Evolutionary conservation across 163 green algal species (phyloP).

Genomic region (Prototheca cutis): DNA sequence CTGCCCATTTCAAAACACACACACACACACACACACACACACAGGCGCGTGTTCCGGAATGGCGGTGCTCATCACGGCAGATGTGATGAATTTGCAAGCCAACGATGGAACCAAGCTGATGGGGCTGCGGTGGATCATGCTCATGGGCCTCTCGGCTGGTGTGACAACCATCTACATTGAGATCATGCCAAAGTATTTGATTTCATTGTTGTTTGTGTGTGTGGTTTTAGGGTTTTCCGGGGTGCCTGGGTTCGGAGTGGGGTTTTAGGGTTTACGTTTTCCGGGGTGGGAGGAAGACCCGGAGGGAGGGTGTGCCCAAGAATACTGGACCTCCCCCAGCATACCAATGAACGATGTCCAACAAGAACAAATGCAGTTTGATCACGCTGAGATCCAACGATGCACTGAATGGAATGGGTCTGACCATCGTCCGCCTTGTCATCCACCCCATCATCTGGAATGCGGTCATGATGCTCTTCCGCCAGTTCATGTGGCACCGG

Average conservation of each 20-base stretch:
- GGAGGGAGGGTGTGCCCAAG: too few species aligned
- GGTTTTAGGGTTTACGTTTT: too few species aligned
- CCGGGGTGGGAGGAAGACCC: too few species aligned
- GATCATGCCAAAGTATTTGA: slow-evolving; percentile 22
- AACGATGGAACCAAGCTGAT: slow-evolving; percentile 11
- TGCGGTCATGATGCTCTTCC: slow-evolving; percentile 19
- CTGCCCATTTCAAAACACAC: too few species aligned
- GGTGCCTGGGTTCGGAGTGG: too few species aligned
- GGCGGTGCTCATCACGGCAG: not conserved
- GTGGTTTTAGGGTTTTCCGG: too few species aligned
- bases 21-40: too few species aligned
- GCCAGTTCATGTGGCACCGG: slow-evolving; percentile 21
- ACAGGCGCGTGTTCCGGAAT: slow-evolving; percentile 1
- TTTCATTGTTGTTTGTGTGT: too few species aligned
- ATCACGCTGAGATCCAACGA: slow-evolving; percentile 16
- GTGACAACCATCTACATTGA: slow-evolving; percentile 22
- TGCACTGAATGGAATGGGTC: slow-evolving; percentile 16
- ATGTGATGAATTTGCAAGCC: slow-evolving; percentile 2
- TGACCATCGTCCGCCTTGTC: slow-evolving; percentile 29
- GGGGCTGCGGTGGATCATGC: slow-evolving; percentile 10
- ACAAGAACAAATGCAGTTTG: too few species aligned
- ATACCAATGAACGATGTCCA: too few species aligned
- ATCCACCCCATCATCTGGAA: slow-evolving; percentile 34
- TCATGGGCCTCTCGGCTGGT: slow-evolving; percentile 5
- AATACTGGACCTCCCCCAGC: too few species aligned